These are phyloP conservation scores for Fraxinus cuspidata DNA, from an alignment of 257 asterid species.

Conservation along the genomic window DNA sequence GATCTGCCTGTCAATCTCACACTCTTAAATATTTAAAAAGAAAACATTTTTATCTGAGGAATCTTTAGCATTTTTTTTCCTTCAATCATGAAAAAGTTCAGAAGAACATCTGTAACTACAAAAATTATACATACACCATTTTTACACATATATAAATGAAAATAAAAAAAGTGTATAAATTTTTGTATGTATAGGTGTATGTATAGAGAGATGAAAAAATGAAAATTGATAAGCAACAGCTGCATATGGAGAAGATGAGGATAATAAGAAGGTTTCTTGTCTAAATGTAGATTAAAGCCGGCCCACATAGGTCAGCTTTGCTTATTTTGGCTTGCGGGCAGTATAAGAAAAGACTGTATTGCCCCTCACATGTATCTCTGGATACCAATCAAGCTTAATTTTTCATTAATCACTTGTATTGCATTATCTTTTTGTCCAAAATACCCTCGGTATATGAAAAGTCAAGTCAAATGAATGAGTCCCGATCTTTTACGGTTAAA, in stretches of 20 bases:
- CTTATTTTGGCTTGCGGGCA: conserved; percentile 45
- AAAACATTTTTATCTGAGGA: conserved; percentile 40
- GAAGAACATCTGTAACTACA: conserved; percentile 18
- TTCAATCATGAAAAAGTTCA: conserved; percentile 19
- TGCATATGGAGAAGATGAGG: conserved; percentile 70
- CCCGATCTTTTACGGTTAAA: background rate
- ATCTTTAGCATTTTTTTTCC: conserved; percentile 42
- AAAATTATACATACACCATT: conserved; percentile 13
- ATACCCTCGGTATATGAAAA: conserved; percentile 12
- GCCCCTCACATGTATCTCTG: conserved; percentile 47
- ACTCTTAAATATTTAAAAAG: conserved; percentile 27
- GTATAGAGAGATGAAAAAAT: background rate
- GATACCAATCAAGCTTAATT: conserved; percentile 23
- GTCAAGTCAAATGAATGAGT: background rate
- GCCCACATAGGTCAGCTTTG: conserved; percentile 85
- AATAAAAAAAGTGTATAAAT: background rate
- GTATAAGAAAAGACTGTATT: conserved; percentile 29
- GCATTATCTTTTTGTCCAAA: background rate
- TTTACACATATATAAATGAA: background rate
- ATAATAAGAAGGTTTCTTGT: conserved; percentile 33
- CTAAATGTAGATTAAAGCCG: conserved; percentile 94
- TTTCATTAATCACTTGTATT: conserved; percentile 26
- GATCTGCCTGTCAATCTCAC: conserved; percentile 95
- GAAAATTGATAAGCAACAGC: conserved; percentile 17
- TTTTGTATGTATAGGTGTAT: conserved; percentile 2